Conservation (phyloP, 169 alveolate genomes). For the Amoebophrya sp. region DNA sequence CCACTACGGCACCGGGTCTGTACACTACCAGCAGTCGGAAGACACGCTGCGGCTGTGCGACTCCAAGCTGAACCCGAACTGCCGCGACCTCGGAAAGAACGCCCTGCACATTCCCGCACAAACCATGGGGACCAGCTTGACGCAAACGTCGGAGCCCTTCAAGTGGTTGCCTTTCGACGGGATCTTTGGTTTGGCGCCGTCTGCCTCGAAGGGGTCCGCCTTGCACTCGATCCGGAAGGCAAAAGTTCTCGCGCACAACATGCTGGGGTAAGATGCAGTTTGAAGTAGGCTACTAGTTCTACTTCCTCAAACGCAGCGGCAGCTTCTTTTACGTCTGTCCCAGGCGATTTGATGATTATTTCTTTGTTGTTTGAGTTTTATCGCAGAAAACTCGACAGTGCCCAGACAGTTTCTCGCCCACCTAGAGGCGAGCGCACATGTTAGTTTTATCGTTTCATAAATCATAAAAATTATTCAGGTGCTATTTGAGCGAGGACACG, state of each 20-base stretch:
- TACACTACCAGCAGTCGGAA: slow-evolving; percentile 1
- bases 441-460: no score
- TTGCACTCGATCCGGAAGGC: neutral
- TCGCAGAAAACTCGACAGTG: no score
- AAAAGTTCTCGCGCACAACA: neutral
- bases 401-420: no score
- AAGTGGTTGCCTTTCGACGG: slow-evolving; percentile 9
- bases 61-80: neutral
- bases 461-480: neutral
- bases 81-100: neutral
- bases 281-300: no score
- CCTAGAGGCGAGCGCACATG: no score
- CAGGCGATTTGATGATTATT: no score
- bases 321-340: no score
- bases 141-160: neutral
- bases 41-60: slow-evolving; percentile 3
- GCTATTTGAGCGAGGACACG: neutral
- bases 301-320: no score
- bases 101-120: neutral
- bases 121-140: neutral
- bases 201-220: slow-evolving; percentile 4
- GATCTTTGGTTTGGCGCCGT: neutral
- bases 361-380: no score
- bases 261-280: no score
- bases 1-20: slow-evolving; percentile 7